Percentiles rank a stretch among this genome's conserved stretches.
phyloP scores from a whole-genome alignment of 202 grass and related monocot genomes.

The Hordeum pubiflorum region DNA sequence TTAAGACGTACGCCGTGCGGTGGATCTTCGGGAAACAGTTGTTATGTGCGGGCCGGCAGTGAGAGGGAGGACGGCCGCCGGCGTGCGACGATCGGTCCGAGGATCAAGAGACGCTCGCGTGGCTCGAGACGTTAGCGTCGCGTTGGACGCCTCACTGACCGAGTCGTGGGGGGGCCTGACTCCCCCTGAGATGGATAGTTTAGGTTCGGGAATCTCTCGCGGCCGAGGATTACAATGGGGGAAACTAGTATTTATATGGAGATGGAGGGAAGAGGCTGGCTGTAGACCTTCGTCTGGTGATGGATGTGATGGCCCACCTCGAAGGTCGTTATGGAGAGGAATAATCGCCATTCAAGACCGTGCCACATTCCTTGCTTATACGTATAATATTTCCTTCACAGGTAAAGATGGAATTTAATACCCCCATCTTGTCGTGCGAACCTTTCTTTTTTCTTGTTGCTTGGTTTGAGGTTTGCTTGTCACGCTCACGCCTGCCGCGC shows the following conservation, averaged over 20 bases:
- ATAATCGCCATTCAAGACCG: slow-evolving; percentile 32
- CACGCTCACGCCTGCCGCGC: no score
- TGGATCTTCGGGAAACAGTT: not conserved
- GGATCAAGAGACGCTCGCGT: not conserved
- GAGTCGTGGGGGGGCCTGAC: not conserved
- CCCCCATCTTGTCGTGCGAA: not conserved
- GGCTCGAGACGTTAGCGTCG: slow-evolving; percentile 28
- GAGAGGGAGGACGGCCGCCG: not conserved
- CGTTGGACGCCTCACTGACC: not conserved
- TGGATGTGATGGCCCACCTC: slow-evolving; percentile 38
- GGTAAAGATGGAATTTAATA: not conserved
- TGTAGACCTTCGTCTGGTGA: not conserved
- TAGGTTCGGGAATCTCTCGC: slow-evolving; percentile 1
- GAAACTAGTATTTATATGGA: slow-evolving; percentile 26
- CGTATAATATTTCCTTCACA: not conserved
- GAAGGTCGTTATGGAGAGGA: slow-evolving; percentile 21
- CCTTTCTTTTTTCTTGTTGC: no score
- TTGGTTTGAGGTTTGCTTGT: no score
- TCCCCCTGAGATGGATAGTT: not conserved
- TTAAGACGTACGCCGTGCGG: not conserved
- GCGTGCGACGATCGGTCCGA: not conserved
- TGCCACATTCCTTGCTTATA: not conserved
- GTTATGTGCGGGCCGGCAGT: not conserved
- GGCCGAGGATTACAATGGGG: slow-evolving; percentile 30
- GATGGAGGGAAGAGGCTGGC: no score